Base-by-base conservation (phyloP, 2,329 filamentous ascomycete genomes). In the Beauveria asiatica region DNA sequence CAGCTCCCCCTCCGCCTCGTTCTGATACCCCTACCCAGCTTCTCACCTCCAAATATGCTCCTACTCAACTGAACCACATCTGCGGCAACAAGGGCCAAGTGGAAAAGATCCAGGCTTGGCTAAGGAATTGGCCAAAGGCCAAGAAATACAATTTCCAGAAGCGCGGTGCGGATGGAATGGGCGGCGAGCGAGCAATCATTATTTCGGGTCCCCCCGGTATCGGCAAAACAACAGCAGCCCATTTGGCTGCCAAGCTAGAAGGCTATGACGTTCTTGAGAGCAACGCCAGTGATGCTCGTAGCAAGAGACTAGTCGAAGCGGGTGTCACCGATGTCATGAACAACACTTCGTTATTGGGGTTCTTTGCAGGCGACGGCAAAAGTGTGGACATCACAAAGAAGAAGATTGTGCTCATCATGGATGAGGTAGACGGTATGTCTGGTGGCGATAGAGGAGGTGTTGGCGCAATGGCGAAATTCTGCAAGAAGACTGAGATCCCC, bases 351-450 rank as follows among this genome's bases (percentile, higher is more conserved):
- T 79, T 99, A 13, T 82, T 92, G 60, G 94, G 94, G 1, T 99
- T 89, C 74, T 99, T 97, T 72, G 86, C 92, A 7, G 86, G 85
- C 2, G 89, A 92, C 60, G 89, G 89, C 25, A 90, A 94, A 73
- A 83, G 87, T 61, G 86, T 96, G 3, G 88, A 97, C 49, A 75
- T 78, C 5, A 80, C 80, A 17, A 97, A 94, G 78, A 96, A 95
- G 78, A 97, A 97, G 67, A 85, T 97, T 39, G 90, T 97, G 6
- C 78, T 99, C 53, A 91, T 99, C 75, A 97, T 99, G 94, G 94
- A 99, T 67, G 94, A 99, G 74, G 94, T 99, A 5, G 94, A 99
- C 68, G 94, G 94, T 57, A 97, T 99, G 94, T 97, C 93, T 63
- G 92, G 91, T 41, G 94, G 94, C 70, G 94, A 99, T 71, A 87